Evolutionary conservation across 805 yeast species (phyloP).

Genomic region (Saccharomycopsis olivae): DNA sequence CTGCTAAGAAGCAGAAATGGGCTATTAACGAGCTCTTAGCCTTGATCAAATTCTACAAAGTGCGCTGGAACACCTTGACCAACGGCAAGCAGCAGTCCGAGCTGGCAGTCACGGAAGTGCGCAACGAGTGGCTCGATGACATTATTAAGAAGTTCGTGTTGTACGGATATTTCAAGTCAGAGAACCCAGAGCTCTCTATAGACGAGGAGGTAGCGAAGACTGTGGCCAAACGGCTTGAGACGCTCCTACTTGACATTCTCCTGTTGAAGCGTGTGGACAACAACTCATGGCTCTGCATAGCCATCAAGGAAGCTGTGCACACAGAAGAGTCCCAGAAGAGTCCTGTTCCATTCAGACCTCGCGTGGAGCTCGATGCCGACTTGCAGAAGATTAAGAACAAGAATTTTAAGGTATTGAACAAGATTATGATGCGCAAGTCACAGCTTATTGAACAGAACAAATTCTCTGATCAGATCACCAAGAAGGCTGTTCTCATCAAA

Average conservation of each 20-base stretch:
- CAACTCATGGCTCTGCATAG: conserved; percentile 51
- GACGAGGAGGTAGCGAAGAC: conserved; percentile 27
- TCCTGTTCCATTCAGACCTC: conserved; percentile 20
- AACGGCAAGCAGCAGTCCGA: conserved; percentile 2
- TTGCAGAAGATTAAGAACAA: conserved; percentile 37
- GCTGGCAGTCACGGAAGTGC: neutral
- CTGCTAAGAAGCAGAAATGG: conserved; percentile 39
- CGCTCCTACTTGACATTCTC: conserved; percentile 53
- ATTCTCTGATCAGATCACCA: too few species aligned
- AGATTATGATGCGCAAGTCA: conserved; percentile 25
- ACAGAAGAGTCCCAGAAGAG: conserved; percentile 21
- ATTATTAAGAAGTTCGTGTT: conserved; percentile 24
- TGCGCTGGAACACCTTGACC: conserved; percentile 23
- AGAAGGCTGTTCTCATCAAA: conserved; percentile 22
- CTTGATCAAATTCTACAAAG: conserved; percentile 33
- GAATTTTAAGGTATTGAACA: conserved; percentile 38
- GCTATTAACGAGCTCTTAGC: conserved; percentile 43
- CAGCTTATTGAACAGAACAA: conserved; percentile 19
- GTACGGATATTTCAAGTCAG: conserved; percentile 14
- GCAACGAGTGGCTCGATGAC: conserved; percentile 23
- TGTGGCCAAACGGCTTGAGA: conserved; percentile 54
- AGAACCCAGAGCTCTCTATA: conserved; percentile 11
- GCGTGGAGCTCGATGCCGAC: conserved; percentile 47
- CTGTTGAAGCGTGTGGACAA: conserved; percentile 33
- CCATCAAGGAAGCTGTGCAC: conserved; percentile 30